Evolutionary conservation across 2,329 filamentous ascomycete genomes (phyloP).

Genomic region (Cercospora sp.): DNA sequence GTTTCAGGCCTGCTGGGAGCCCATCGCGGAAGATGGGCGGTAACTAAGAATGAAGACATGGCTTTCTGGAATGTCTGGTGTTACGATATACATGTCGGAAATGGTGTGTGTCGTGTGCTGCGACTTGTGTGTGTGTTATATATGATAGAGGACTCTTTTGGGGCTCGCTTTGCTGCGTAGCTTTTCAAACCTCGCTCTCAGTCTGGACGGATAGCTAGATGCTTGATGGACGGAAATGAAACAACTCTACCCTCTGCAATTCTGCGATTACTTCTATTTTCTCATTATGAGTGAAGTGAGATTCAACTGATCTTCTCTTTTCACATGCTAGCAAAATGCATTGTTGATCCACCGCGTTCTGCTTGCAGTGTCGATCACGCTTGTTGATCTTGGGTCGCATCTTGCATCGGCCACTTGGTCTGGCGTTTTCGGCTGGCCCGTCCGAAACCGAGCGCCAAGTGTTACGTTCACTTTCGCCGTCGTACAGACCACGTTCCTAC

Average conservation of each 20-base stretch:
- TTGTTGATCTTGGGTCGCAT: neutral
- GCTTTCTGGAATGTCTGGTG: constrained; percentile 8
- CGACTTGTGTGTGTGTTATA: constrained; percentile 2
- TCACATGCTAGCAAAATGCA: constrained; percentile 5
- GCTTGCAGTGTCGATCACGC: constrained; percentile 12
- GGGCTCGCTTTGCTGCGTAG: constrained; percentile 13
- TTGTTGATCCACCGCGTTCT: neutral
- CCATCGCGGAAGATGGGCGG: constrained; percentile 28
- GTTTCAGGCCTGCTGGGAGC: constrained; percentile 25
- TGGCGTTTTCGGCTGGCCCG: neutral
- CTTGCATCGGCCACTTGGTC: neutral
- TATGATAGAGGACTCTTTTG: constrained; percentile 13
- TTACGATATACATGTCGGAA: constrained; percentile 20
- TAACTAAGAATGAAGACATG: constrained; percentile 17
- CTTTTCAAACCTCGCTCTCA: constrained; percentile 12
- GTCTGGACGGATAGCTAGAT: constrained; percentile 22
- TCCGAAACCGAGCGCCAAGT: constrained; percentile 3
- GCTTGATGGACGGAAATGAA: constrained; percentile 20
- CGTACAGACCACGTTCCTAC: neutral
- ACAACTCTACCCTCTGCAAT: constrained; percentile 23
- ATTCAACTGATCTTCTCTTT: neutral
- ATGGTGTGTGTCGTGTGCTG: neutral
- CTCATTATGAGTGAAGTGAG: neutral
- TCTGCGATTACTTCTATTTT: neutral
- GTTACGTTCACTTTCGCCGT: neutral